A percentile compares a stretch with the other conserved stretches of the same genome.
phyloP scores from a whole-genome alignment of 805 yeast genomes.

The Wickerhamiella qilinensis region DNA sequence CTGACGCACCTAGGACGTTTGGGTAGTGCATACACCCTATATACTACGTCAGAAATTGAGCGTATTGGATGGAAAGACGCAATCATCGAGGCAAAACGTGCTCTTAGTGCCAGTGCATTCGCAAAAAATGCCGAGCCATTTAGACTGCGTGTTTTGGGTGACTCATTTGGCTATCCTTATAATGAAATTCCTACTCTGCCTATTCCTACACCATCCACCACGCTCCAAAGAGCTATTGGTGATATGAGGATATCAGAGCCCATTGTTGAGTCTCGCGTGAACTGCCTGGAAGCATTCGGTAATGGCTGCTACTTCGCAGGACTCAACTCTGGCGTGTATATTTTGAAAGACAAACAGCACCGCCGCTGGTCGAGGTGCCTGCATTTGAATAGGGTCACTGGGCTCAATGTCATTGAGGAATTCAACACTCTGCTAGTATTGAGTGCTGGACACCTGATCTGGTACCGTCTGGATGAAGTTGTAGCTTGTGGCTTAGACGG shows the following conservation, averaged over 20 bases:
- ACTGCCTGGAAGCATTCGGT: constrained; percentile 31
- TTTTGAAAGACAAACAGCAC: constrained; percentile 23
- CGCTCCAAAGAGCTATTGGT: constrained; percentile 21
- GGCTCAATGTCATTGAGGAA: constrained; percentile 43
- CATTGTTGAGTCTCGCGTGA: constrained; percentile 16
- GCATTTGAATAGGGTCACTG: constrained; percentile 35
- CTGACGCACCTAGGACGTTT: constrained; percentile 22
- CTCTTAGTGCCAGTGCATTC: constrained; percentile 20
- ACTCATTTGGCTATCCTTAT: constrained; percentile 50
- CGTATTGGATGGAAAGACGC: constrained; percentile 42
- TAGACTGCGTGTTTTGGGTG: constrained; percentile 34
- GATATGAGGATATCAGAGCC: background rate
- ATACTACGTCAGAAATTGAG: constrained; percentile 24
- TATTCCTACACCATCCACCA: constrained; percentile 18
- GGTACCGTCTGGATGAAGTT: constrained; percentile 47
- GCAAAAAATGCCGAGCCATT: constrained; percentile 36
- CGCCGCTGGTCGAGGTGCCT: constrained; percentile 45
- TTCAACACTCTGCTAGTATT: constrained; percentile 41
- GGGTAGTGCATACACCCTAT: constrained; percentile 20
- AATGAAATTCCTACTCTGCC: constrained; percentile 27
- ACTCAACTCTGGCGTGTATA: constrained; percentile 43
- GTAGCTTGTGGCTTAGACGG: constrained; percentile 20
- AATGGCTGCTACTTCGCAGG: constrained; percentile 32
- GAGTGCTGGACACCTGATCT: constrained; percentile 41
- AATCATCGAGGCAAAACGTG: constrained; percentile 32